Base-by-base conservation (phyloP, 2,329 filamentous ascomycete species). In the Phyllosticta ampelicida region DNA sequence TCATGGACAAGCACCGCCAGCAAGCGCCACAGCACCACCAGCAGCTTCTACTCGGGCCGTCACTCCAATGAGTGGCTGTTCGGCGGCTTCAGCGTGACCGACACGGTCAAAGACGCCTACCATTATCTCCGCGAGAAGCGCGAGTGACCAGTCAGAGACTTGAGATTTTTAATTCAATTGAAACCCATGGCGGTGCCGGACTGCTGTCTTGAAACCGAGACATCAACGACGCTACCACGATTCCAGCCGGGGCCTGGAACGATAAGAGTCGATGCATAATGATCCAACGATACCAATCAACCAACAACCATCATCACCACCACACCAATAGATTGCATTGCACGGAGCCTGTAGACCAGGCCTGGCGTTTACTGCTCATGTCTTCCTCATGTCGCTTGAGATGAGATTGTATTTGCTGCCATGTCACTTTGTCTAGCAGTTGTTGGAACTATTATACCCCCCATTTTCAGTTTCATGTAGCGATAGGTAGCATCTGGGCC, bases 11-110 rank as follows among this genome's bases (percentile, higher is more conserved):
- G 68, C 10, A 64, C 67, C n/a, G 58, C 60, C 11, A 51, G 63
- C 4, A 60, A 63, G 11, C 62, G 70, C 53, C 61, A 65, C 26
- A 66, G 66, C 61, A 69, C 68, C 4, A 63, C 62, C 53, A 65
- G 65, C 52, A 71, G 69, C 60, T 54, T 44, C 53, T 60, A 57
- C 54, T 57, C 56, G 10, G 48, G 60, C 16, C 23, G 71, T 8
- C 71, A 73, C 60, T 70, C 70, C 21, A 73, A 73, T 57, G 67
- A 68, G 9, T 73, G 71, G 71, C 63, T 73, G 4, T 73, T 73
- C 58, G 67, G 67, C 49, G 69, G 67, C 48, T 71, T 69, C 60
- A 71, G 69, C 16, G 67, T 72, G 9, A 70, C 67, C n/a, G 70
- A 68, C 30, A 65, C 66, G 9, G 67, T 69, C 19, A 72, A 67